Percentiles rank a stretch among this genome's conserved stretches.
Conservation (phyloP, 805 yeast genomes). For the Ogataea henricii region DNA sequence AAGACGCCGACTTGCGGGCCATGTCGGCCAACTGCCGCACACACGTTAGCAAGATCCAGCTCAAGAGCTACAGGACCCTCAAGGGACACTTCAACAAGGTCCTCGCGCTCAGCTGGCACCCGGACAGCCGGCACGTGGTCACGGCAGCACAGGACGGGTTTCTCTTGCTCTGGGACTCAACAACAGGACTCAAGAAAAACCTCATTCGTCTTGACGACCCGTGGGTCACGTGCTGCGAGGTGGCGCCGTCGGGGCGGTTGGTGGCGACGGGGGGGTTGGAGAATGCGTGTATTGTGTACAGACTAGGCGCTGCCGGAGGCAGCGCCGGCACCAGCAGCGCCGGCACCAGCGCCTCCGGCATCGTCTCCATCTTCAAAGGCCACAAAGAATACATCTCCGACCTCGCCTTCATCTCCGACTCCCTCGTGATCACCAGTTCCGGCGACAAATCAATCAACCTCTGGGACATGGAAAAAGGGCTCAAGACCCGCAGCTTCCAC, state of each 20-base stretch:
- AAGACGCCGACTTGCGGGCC: conserved; percentile 29
- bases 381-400: conserved; percentile 83
- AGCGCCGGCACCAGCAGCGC: no score
- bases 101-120: conserved; percentile 67
- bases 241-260: conserved; percentile 62
- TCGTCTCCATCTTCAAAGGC: conserved; percentile 65
- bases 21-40: conserved; percentile 29
- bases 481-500: conserved; percentile 51
- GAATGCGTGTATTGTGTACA: conserved; percentile 73
- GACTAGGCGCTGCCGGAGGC: conserved; percentile 29
- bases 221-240: conserved; percentile 78
- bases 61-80: conserved; percentile 37
- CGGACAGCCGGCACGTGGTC: conserved; percentile 59
- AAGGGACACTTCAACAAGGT: conserved; percentile 76
- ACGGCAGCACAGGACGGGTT: conserved; percentile 88
- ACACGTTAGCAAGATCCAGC: conserved; percentile 8
- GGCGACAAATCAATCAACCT: conserved; percentile 80
- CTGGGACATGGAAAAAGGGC: conserved; percentile 77
- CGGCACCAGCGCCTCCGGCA: no score
- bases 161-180: conserved; percentile 79
- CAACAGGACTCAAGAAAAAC: conserved; percentile 66
- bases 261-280: conserved; percentile 85
- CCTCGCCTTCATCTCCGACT: conserved; percentile 63
- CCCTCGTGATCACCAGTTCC: conserved; percentile 63
- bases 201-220: conserved; percentile 74